Evolutionary conservation across 257 asterid genomes (phyloP), one percentile per base, ranked within the genome.

Genomic region (Jacaranda copaia): DNA sequence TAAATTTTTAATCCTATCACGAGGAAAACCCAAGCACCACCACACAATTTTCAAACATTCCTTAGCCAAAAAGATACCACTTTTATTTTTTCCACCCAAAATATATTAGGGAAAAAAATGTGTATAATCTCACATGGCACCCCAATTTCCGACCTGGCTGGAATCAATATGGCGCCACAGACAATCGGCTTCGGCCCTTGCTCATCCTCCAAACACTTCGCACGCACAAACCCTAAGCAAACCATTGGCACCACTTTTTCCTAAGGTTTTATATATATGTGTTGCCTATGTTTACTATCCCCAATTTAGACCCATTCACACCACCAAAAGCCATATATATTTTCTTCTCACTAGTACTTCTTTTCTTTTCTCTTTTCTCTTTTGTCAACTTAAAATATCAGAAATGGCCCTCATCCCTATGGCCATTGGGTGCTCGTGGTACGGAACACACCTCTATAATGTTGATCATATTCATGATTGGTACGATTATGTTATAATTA

Each of bases 171-270:
- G 13, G n/a, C 13, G 10, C 18, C 68, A 36, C 32, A 8, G 3
- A 11, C 8, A 16, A 18, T 43, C 32, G 59, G 71, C 53, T 52
- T 32, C 0, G 4, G 60, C 53, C 19, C 43, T 63, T 62, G 25
- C 55, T 35, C 72, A 75, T 38, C 63, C 79, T 20, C 40, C 72
- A 4, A 62, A 63, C 71, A 16, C 73, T 49, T n/a, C 13, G 48
- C 70, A 77, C 79, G 56, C 61, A 79, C 79, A 52, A 42, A 45
- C 56, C 79, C 42, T 63, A 32, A 15, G 56, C 73, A 3, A 9
- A 52, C 56, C 73, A 62, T 70, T 62, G 42, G 45, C 19, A 73
- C 32, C 40, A 15, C 57, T 62, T 61, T 43, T 60, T 62, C 39
- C 51, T 70, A 59, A n/a, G 55, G 74, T 16, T 43, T 35, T 36